Conservation (phyloP, 345 rosid genomes). For the Citrus glauca region DNA sequence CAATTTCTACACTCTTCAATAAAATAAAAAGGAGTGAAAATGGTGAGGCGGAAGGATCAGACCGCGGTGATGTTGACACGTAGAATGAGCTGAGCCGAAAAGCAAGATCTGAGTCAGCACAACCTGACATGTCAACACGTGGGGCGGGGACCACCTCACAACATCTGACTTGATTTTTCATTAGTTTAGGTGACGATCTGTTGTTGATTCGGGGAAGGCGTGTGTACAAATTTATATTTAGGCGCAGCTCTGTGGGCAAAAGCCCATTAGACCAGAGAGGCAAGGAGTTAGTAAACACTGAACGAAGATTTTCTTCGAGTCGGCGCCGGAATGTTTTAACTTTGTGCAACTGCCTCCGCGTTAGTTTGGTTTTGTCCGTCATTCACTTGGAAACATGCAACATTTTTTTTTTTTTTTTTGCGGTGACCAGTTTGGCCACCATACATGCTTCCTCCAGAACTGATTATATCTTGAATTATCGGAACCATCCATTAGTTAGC, state of each 20-base stretch:
- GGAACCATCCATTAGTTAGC: too few relatives aligned
- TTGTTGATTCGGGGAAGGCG: not conserved
- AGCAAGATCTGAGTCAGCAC: constrained; percentile 31
- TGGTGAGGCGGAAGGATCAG: constrained; percentile 11
- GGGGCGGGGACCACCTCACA: constrained; percentile 2
- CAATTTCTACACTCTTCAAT: too few relatives aligned
- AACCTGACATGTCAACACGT: constrained; percentile 30
- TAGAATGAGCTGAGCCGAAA: not conserved
- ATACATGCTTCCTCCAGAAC: too few relatives aligned
- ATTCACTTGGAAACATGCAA: constrained; percentile 14
- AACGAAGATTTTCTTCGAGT: constrained; percentile 11
- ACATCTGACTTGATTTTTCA: too few relatives aligned
- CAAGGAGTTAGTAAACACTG: not conserved
- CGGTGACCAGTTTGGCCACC: too few relatives aligned
- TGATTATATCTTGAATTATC: not conserved
- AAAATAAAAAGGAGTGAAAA: not conserved
- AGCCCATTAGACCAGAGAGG: too few relatives aligned
- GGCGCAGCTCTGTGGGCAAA: too few relatives aligned
- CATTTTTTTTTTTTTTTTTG: too few relatives aligned
- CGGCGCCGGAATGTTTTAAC: constrained; percentile 35
- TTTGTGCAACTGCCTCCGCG: not conserved
- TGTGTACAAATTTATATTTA: too few relatives aligned
- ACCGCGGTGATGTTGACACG: constrained; percentile 1
- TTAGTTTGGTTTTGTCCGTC: constrained; percentile 5
- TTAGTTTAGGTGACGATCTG: not conserved